Evolutionary conservation across 345 rosid genomes (phyloP).

Genomic region (Viola odorata): DNA sequence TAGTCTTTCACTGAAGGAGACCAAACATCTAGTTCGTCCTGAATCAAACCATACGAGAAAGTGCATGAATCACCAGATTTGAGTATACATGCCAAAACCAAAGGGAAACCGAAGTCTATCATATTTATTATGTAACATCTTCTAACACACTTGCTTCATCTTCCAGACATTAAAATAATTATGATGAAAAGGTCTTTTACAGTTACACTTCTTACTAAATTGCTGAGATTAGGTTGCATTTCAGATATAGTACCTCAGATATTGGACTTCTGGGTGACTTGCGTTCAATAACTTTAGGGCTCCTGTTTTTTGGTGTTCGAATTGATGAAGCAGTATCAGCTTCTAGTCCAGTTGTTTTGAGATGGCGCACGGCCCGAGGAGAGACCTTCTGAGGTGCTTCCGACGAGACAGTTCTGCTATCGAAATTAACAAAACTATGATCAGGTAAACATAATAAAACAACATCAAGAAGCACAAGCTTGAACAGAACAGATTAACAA

Average conservation of each 20-base stretch:
- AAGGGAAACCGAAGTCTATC: no score
- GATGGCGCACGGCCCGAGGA: slow-evolving; percentile 59
- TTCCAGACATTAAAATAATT: no score
- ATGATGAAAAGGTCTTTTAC: no score
- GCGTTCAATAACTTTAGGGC: slow-evolving; percentile 19
- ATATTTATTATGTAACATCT: no score
- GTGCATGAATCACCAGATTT: no score
- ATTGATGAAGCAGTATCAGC: slow-evolving; percentile 11
- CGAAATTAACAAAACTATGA: background rate
- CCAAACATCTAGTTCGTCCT: no score
- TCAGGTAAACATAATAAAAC: background rate
- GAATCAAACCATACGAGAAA: no score
- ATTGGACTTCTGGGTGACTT: slow-evolving; percentile 16
- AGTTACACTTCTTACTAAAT: no score
- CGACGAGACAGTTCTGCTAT: slow-evolving; percentile 41
- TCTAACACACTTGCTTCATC: no score
- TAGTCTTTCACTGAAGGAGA: no score
- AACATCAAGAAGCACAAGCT: background rate
- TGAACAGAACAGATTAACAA: background rate
- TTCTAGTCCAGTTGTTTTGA: slow-evolving; percentile 11
- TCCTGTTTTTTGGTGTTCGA: slow-evolving; percentile 15
- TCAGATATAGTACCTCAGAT: slow-evolving; percentile 10
- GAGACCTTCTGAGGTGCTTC: slow-evolving; percentile 64
- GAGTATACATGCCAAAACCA: no score
- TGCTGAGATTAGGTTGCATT: background rate